Evolutionary conservation across 805 yeast genomes (phyloP).

Genomic region (Candida ponderosae): DNA sequence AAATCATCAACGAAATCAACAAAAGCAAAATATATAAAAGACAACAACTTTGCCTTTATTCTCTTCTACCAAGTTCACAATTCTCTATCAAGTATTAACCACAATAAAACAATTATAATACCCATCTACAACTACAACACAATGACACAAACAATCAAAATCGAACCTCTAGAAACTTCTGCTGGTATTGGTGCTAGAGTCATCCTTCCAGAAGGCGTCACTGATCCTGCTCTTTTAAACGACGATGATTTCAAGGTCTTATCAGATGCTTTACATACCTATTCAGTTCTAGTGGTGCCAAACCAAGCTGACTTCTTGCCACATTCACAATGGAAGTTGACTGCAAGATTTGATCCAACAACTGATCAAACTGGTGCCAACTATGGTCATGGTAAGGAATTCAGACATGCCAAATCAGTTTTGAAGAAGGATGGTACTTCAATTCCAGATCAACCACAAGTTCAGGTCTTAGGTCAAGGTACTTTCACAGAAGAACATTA

Average conservation of each 20-base stretch:
- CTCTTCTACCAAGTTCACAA: no score
- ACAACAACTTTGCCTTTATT: no score
- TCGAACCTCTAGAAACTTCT: constrained; percentile 9
- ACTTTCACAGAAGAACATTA: constrained; percentile 49
- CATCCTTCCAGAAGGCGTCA: constrained; percentile 56
- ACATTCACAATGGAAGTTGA: constrained; percentile 65
- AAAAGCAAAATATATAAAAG: no score
- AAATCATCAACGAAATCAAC: no score
- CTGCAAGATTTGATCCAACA: constrained; percentile 73
- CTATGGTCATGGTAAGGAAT: constrained; percentile 82
- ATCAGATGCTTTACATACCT: constrained; percentile 54
- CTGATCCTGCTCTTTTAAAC: constrained; percentile 63
- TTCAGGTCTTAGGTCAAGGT: constrained; percentile 86
- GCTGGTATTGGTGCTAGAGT: constrained; percentile 66
- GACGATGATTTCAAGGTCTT: constrained; percentile 58
- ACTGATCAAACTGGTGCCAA: constrained; percentile 40
- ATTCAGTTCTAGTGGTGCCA: constrained; percentile 72
- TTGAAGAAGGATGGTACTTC: constrained; percentile 74
- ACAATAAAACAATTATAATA: neutral
- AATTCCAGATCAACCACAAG: constrained; percentile 81
- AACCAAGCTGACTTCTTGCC: constrained; percentile 63
- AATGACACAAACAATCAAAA: constrained; percentile 5
- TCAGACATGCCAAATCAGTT: constrained; percentile 57
- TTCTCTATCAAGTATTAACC: neutral
- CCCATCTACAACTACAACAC: neutral